Conservation (phyloP, 2,329 filamentous ascomycete species). For the Pezicula radicicola region DNA sequence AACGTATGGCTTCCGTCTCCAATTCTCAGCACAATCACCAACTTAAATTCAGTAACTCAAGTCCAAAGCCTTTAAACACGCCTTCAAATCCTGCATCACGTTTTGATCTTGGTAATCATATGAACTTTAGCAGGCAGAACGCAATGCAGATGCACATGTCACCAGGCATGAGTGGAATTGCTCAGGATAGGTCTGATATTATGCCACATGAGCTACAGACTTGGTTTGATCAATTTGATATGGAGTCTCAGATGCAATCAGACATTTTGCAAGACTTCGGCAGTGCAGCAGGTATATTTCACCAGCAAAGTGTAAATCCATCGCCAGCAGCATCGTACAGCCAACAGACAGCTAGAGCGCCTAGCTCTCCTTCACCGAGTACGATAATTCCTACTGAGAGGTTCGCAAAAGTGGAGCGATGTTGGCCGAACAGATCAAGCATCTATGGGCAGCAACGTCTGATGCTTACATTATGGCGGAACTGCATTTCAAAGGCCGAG, state of each 20-base stretch:
- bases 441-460: constrained; percentile 29
- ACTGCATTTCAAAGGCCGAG: constrained; percentile 31
- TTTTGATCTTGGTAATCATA: constrained; percentile 15
- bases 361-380: constrained; percentile 9
- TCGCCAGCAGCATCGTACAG: constrained; percentile 8
- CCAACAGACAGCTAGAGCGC: constrained; percentile 10
- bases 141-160: constrained; percentile 15
- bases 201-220: constrained; percentile 20
- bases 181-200: constrained; percentile 11
- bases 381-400: constrained; percentile 33
- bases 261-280: constrained; percentile 8
- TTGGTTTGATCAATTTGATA: constrained; percentile 22
- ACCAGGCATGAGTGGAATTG: constrained; percentile 14
- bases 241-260: constrained; percentile 14
- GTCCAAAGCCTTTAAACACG: constrained; percentile 1
- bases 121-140: constrained; percentile 11
- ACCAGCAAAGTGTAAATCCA: constrained; percentile 3
- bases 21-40: constrained; percentile 9
- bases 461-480: constrained; percentile 38
- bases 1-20: constrained; percentile 8
- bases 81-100: constrained; percentile 8
- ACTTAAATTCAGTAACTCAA: too few relatives aligned
- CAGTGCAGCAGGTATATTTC: constrained; percentile 1
- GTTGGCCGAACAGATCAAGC: constrained; percentile 36
- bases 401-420: constrained; percentile 37